phyloP scores from a whole-genome alignment of 306 rosid genomes.

The Castanea sativa region DNA sequence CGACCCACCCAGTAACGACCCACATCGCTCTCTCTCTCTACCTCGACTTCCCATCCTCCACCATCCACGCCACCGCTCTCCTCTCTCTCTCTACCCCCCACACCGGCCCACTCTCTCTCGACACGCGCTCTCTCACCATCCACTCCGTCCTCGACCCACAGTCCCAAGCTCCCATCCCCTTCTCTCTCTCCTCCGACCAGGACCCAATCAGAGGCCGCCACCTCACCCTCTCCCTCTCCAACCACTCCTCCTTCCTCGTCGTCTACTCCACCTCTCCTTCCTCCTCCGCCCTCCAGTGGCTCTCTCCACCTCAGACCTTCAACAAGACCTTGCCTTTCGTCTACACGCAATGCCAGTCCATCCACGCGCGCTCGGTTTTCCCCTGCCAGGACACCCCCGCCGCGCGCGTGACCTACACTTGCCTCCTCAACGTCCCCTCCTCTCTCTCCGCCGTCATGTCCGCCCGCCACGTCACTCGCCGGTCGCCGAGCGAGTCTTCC shows the following conservation, averaged over 20 bases:
- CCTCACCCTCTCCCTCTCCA: constrained; percentile 53
- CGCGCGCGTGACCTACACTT: constrained; percentile 57
- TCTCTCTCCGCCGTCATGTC: constrained; percentile 77
- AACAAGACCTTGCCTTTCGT: constrained; percentile 67
- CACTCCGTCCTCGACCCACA: constrained; percentile 48
- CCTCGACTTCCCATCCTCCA: constrained; percentile 63
- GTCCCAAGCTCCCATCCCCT: constrained; percentile 41
- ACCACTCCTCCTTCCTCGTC: constrained; percentile 51
- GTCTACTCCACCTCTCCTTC: constrained; percentile 61
- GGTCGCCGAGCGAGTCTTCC: constrained; percentile 19
- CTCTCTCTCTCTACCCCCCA: constrained; percentile 48
- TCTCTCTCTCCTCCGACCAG: constrained; percentile 35
- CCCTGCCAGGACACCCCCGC: constrained; percentile 99
- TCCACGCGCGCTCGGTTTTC: constrained; percentile 82
- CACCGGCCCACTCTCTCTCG: constrained; percentile 68
- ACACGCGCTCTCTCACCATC: constrained; percentile 64
- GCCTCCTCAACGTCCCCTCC: constrained; percentile 54
- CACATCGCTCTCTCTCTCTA: constrained; percentile 60
- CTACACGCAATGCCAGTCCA: constrained; percentile 90
- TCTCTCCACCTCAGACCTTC: constrained; percentile 71
- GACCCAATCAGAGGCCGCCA: constrained; percentile 64
- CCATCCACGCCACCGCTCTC: constrained; percentile 65
- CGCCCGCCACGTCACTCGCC: constrained; percentile 51
- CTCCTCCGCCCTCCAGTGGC: constrained; percentile 93
- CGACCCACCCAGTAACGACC: constrained; percentile 47